Base-by-base conservation (phyloP, 257 asterid species). In the Solanum sejunctum region DNA sequence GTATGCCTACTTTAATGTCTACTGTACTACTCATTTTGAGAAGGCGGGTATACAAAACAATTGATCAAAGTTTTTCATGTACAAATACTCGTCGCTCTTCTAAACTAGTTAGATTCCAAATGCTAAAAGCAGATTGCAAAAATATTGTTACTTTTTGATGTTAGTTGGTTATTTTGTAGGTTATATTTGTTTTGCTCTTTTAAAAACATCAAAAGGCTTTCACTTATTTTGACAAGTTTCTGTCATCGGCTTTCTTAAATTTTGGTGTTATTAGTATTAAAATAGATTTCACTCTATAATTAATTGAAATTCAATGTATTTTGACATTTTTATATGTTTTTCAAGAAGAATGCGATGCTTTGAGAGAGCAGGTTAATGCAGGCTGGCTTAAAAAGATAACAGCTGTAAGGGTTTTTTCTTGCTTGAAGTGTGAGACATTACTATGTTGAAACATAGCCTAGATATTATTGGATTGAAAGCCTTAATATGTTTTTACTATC, bases 281-380 rank as follows among this genome's bases (percentile, higher is more conserved):
- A 73, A 12, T 47, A 21, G 41, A 23, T 73, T 45, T 45, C 56
- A 47, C 20, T 15, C 81, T 12, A 15, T 64, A 5, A 47, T 64
- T 83, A 57, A 61, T 23, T 17, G 17, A 10, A n/a, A n/a, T 23
- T 73, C 21, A 10, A 26, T 36, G n/a, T 64, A n/a, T 28, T 45
- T 49, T 21, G 63, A 71, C n/a, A 83, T 49, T 32, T 67, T 11
- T 1, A 23, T 81, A 10, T 54, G 21, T 70, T 21, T 89, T 84
- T 72, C 92, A 94, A 98, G 97, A 88, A 84, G 98, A 95, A 89
- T 92, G 95, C 81, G 88, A 84, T 51, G 93, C 89, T 45, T 83
- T 95, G 87, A 88, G 82, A 84, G 84, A 84, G 43, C 92, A 86
- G 86, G 86, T 94, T 85, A 82, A 85, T 78, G 90, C 91, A 69